phyloP scores from a whole-genome alignment of 2,329 filamentous ascomycete genomes.

The Cladosporium sp. region DNA sequence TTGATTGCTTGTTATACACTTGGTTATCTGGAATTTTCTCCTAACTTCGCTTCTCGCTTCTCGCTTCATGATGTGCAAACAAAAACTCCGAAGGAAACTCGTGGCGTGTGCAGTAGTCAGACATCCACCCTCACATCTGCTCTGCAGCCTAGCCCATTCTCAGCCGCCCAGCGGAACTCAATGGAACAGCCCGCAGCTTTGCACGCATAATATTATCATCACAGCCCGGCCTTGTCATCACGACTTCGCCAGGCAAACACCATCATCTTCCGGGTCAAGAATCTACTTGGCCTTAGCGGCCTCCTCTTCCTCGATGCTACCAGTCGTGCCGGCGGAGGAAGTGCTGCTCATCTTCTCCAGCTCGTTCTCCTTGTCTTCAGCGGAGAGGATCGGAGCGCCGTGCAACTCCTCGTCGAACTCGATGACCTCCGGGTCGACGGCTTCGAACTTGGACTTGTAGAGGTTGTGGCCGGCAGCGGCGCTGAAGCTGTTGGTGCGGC shows the following conservation, averaged over 20 bases:
- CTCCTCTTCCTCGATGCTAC: conserved; percentile 56
- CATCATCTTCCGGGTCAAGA: neutral
- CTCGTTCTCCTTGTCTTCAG: conserved; percentile 31
- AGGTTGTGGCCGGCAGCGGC: conserved; percentile 65
- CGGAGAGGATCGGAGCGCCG: conserved; percentile 53
- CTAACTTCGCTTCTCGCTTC: neutral
- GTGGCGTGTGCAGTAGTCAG: neutral
- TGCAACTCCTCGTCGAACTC: conserved; percentile 70
- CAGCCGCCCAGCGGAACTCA: neutral
- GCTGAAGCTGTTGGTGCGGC: conserved; percentile 86
- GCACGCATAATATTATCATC: neutral
- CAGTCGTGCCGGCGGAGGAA: conserved; percentile 49
- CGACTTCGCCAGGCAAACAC: neutral
- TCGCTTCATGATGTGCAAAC: neutral
- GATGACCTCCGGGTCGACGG: conserved; percentile 83
- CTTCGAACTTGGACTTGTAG: conserved; percentile 97
- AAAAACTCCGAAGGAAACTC: neutral
- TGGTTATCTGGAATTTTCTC: neutral
- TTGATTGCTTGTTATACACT: neutral
- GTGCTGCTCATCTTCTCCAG: conserved; percentile 48
- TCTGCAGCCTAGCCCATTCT: neutral
- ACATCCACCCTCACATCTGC: neutral
- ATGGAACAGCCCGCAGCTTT: neutral
- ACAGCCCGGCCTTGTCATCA: neutral
- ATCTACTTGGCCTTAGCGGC: conserved; percentile 27